Percentiles rank a stretch among this genome's conserved stretches.
phyloP scores from a whole-genome alignment of 139 green algal species.

The Zygnema circumcarinatum region DNA sequence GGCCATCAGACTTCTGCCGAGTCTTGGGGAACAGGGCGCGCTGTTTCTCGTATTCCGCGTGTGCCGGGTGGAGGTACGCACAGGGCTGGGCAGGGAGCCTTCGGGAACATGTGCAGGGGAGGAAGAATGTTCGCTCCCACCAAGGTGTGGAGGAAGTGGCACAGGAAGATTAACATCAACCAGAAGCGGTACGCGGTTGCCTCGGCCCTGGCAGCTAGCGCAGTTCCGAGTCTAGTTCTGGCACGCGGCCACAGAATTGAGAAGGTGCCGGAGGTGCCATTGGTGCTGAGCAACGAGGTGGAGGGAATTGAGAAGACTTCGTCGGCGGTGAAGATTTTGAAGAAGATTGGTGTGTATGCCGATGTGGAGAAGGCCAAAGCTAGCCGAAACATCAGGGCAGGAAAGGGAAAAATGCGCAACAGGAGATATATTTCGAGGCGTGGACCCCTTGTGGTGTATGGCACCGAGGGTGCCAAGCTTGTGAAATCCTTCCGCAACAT shows the following conservation, averaged over 20 bases:
- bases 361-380: conserved; percentile 92
- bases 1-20: conserved; percentile 97
- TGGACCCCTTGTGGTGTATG: conserved; percentile 94
- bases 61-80: conserved; percentile 96
- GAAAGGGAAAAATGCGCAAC: conserved; percentile 99
- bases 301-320: conserved; percentile 93
- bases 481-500: conserved; percentile 85
- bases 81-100: conserved; percentile 96
- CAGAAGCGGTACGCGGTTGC: conserved; percentile 95
- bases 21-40: conserved; percentile 98
- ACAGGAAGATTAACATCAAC: conserved; percentile 95
- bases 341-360: conserved; percentile 80
- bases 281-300: conserved; percentile 87
- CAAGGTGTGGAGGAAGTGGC: conserved; percentile 96
- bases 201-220: conserved; percentile 93
- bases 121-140: conserved; percentile 98
- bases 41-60: conserved; percentile 99
- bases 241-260: conserved; percentile 95
- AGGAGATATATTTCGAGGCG: conserved; percentile 90
- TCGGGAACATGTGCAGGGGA: conserved; percentile 99
- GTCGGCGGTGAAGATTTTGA: conserved; percentile 86
- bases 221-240: conserved; percentile 93
- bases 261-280: conserved; percentile 90
- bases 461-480: conserved; percentile 81
- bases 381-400: conserved; percentile 80